Evolutionary conservation across 2,329 filamentous ascomycete genomes (phyloP).

Genomic region (Aspergillus calidoustus): DNA sequence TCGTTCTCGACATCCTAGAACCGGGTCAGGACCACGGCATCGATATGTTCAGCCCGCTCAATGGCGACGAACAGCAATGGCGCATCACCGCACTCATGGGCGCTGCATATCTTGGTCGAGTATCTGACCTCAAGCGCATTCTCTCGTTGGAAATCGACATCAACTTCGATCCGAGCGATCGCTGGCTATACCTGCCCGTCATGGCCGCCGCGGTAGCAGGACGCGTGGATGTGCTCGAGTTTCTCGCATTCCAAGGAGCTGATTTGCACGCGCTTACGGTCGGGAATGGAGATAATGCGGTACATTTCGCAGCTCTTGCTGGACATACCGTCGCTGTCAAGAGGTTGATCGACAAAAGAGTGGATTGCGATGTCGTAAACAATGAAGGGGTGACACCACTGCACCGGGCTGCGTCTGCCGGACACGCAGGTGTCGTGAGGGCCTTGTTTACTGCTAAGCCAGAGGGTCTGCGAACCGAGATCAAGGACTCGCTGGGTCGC

Average conservation of each 20-base stretch:
- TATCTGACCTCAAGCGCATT: background rate
- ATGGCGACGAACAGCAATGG: background rate
- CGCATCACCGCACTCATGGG: background rate
- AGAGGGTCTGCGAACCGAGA: no score
- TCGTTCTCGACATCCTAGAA: background rate
- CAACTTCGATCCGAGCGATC: background rate
- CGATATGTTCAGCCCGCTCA: background rate
- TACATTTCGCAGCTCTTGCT: background rate
- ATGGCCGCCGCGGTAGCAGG: background rate
- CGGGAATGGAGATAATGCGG: background rate
- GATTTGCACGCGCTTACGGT: background rate
- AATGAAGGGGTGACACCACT: conserved; percentile 5
- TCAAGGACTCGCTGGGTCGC: no score
- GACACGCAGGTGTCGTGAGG: background rate
- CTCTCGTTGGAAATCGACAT: background rate
- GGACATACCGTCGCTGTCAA: background rate
- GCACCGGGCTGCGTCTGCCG: background rate
- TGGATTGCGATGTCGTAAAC: background rate
- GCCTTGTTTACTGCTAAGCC: background rate
- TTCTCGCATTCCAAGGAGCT: background rate
- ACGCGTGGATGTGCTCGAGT: background rate
- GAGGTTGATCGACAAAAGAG: background rate
- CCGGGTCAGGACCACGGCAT: background rate
- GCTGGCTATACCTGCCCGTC: background rate
- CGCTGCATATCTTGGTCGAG: conserved; percentile 4